Evolutionary conservation across 225 moss, liverwort and hornwort genomes (phyloP).

Genomic region (Antitrichia curtipendula): DNA sequence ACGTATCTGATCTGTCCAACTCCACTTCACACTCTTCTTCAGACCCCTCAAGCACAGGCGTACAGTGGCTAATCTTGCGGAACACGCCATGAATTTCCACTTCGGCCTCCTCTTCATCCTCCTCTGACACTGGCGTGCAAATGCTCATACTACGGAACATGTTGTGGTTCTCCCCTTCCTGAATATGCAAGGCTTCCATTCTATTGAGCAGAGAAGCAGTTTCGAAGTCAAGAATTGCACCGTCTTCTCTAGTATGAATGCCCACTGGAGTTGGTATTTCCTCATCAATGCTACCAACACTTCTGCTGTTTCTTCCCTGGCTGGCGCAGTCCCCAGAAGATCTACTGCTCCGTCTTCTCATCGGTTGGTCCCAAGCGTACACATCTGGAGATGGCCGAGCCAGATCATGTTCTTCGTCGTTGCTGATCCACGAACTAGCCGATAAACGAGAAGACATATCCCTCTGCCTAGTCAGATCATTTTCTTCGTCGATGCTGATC

Average conservation of each 20-base stretch:
- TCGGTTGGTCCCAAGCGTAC: constrained; percentile 16
- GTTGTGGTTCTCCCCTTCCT: constrained; percentile 15
- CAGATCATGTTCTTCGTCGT: constrained; percentile 11
- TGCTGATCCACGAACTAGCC: constrained; percentile 23
- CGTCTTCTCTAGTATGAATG: neutral
- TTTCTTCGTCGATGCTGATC: constrained; percentile 11
- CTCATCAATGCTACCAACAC: constrained; percentile 10
- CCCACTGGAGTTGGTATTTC: constrained; percentile 17
- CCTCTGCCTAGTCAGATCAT: constrained; percentile 1
- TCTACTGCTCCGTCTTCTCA: constrained; percentile 22
- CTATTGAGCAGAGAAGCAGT: constrained; percentile 22
- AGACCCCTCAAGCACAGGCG: constrained; percentile 29
- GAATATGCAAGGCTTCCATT: constrained; percentile 34
- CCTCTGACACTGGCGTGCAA: constrained; percentile 34
- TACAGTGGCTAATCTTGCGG: constrained; percentile 31
- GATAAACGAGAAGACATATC: constrained; percentile 10
- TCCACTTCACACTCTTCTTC: constrained; percentile 26
- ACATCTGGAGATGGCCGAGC: constrained; percentile 24
- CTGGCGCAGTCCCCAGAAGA: constrained; percentile 11
- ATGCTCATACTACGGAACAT: constrained; percentile 8
- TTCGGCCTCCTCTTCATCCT: constrained; percentile 18
- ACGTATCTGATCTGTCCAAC: neutral
- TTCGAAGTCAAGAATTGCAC: constrained; percentile 7
- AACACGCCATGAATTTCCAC: neutral
- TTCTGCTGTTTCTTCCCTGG: constrained; percentile 31